Evolutionary conservation across 106 monocot genomes (phyloP).

Genomic region (Phalaenopsis aphrodite): DNA sequence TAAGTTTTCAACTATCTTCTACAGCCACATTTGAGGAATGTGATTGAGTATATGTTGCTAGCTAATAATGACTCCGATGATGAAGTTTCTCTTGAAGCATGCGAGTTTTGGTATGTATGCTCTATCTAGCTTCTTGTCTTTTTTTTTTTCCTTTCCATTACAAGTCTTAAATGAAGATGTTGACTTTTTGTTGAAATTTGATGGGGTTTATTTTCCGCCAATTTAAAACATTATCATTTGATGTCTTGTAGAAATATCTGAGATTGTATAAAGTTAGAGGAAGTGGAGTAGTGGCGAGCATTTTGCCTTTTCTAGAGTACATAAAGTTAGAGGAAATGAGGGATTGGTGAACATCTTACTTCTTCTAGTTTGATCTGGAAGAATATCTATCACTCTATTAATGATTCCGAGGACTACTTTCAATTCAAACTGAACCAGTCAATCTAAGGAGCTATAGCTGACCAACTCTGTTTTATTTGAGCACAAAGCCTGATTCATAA

Average conservation of each 20-base stretch:
- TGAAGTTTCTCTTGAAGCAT: conserved; percentile 90
- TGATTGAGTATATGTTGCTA: conserved; percentile 84
- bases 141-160: not conserved
- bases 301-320: not conserved
- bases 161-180: not conserved
- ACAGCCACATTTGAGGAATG: conserved; percentile 88
- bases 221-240: not conserved
- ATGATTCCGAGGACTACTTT: not conserved
- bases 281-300: no score
- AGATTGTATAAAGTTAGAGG: no score
- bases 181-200: not conserved
- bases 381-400: not conserved
- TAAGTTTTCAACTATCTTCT: conserved; percentile 9
- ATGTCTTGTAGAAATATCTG: not conserved
- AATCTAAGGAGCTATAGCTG: not conserved
- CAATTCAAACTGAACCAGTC: not conserved
- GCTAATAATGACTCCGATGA: conserved; percentile 92
- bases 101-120: conserved; percentile 86
- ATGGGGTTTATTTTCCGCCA: not conserved
- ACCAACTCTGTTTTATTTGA: not conserved
- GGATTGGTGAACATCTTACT: not conserved
- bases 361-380: not conserved
- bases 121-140: not conserved
- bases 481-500: not conserved
- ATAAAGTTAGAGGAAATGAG: not conserved